Evolutionary conservation across 129 eudicot genomes (phyloP).

Genomic region (Arctium lappa): DNA sequence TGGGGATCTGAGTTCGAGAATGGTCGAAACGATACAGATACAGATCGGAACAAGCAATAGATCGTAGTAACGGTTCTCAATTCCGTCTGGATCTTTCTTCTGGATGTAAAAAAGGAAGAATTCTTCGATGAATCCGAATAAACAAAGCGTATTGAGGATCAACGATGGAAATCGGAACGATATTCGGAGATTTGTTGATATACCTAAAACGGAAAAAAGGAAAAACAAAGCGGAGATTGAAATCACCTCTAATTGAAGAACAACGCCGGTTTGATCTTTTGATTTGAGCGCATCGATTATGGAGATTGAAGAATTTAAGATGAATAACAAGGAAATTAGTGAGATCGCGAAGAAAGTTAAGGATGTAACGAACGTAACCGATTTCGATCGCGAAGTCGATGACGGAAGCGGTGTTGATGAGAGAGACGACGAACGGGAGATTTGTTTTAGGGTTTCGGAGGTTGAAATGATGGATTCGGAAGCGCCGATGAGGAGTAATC

Average conservation of each 20-base stretch:
- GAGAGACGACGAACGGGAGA: slow-evolving; percentile 16
- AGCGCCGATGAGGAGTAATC: slow-evolving; percentile 62
- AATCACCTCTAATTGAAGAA: slow-evolving; percentile 66
- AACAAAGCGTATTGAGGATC: slow-evolving; percentile 48
- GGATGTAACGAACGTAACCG: slow-evolving; percentile 32
- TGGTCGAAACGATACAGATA: slow-evolving; percentile 58
- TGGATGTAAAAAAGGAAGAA: slow-evolving; percentile 64
- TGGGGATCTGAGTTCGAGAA: slow-evolving; percentile 52
- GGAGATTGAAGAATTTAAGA: slow-evolving; percentile 57
- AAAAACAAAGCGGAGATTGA: slow-evolving; percentile 53
- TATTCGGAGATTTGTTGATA: slow-evolving; percentile 16
- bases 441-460: slow-evolving; percentile 33
- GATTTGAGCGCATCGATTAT: slow-evolving; percentile 43
- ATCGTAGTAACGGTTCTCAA: slow-evolving; percentile 85
- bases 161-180: slow-evolving; percentile 40
- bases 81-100: slow-evolving; percentile 64
- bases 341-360: slow-evolving; percentile 40
- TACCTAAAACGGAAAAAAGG: slow-evolving; percentile 55
- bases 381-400: slow-evolving; percentile 11
- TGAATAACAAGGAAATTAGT: slow-evolving; percentile 47
- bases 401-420: slow-evolving; percentile 17
- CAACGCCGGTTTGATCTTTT: slow-evolving; percentile 55
- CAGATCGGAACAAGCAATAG: slow-evolving; percentile 64
- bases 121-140: slow-evolving; percentile 78
- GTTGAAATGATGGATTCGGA: slow-evolving; percentile 60